Conservation (phyloP, 352 stramenopile genomes). For the Phytophthora rubi region DNA sequence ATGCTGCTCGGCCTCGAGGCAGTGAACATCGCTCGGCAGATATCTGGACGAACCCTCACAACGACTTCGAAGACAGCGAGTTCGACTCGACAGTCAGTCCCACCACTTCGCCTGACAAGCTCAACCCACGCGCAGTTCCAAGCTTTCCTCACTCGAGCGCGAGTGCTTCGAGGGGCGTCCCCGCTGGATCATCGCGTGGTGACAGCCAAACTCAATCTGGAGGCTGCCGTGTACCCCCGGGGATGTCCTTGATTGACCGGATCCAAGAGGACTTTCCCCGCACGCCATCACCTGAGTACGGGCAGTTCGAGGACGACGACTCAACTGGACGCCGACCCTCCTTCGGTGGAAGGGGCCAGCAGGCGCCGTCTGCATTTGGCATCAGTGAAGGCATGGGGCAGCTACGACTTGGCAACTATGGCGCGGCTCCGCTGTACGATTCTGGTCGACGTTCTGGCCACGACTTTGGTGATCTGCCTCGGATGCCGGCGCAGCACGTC, state of each 20-base stretch:
- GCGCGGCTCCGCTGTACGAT: slow-evolving; percentile 25
- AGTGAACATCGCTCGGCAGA: slow-evolving; percentile 19
- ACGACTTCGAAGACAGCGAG: slow-evolving; percentile 35
- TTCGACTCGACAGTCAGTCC: slow-evolving; percentile 32
- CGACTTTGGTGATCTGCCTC: slow-evolving; percentile 27
- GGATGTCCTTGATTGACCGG: slow-evolving; percentile 71
- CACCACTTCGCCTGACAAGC: slow-evolving; percentile 42
- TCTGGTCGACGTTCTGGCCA: slow-evolving; percentile 10
- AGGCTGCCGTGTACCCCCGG: slow-evolving; percentile 33
- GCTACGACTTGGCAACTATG: slow-evolving; percentile 39
- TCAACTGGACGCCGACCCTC: slow-evolving; percentile 21
- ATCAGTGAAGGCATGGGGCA: slow-evolving; percentile 41
- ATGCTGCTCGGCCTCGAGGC: slow-evolving; percentile 8
- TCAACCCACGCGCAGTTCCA: slow-evolving; percentile 21
- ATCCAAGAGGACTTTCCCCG: slow-evolving; percentile 85
- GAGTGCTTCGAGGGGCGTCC: slow-evolving; percentile 14
- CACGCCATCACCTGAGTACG: slow-evolving; percentile 72
- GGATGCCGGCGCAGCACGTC: slow-evolving; percentile 16
- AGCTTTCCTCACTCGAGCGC: slow-evolving; percentile 28
- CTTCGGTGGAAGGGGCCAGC: slow-evolving; percentile 26
- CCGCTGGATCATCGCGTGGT: slow-evolving; percentile 11
- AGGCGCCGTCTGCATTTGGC: slow-evolving; percentile 25
- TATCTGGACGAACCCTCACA: slow-evolving; percentile 45
- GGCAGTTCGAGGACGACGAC: slow-evolving; percentile 30
- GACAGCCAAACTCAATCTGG: slow-evolving; percentile 31